These are phyloP conservation scores for Ophiostoma perfectum DNA, from an alignment of 2,329 filamentous ascomycete genomes.

Conservation along the genomic window DNA sequence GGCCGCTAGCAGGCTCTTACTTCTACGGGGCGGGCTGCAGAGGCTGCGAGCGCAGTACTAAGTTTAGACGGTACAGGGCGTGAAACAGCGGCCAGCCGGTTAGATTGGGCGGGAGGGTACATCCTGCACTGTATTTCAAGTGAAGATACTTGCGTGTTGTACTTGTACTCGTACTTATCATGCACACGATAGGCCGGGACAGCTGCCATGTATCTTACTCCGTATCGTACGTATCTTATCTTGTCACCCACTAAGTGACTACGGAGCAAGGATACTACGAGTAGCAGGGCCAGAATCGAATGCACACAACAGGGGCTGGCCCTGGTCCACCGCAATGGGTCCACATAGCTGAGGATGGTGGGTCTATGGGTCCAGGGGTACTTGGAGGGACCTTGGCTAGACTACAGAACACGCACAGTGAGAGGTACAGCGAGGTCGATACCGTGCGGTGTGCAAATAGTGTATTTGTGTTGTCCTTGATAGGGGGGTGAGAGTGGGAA, in stretches of 20 bases:
- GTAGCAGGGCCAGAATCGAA: conserved; percentile 4
- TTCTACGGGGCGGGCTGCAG: conserved; percentile 14
- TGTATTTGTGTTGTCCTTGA: background rate
- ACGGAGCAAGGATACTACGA: background rate
- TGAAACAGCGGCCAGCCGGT: conserved; percentile 22
- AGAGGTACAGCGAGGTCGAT: conserved; percentile 4
- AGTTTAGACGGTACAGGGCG: conserved; percentile 19
- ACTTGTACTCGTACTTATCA: background rate
- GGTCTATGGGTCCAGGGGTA: conserved; percentile 5
- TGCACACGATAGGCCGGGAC: too few relatives aligned
- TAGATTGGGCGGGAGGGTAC: background rate
- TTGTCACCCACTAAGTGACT: too few relatives aligned
- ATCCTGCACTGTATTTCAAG: background rate
- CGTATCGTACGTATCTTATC: background rate
- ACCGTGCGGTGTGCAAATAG: background rate
- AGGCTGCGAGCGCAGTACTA: conserved; percentile 10
- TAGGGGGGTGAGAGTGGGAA: conserved; percentile 1
- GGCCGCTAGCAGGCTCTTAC: conserved; percentile 16
- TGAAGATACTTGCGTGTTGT: background rate
- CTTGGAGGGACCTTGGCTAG: background rate
- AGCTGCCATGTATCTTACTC: background rate
- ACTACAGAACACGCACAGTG: background rate
- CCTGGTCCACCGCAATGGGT: conserved; percentile 1
- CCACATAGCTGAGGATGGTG: conserved; percentile 22
- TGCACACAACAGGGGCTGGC: conserved; percentile 23